Evolutionary conservation across 75 land plant species (phyloP).

Genomic region (Pinus albicaulis): DNA sequence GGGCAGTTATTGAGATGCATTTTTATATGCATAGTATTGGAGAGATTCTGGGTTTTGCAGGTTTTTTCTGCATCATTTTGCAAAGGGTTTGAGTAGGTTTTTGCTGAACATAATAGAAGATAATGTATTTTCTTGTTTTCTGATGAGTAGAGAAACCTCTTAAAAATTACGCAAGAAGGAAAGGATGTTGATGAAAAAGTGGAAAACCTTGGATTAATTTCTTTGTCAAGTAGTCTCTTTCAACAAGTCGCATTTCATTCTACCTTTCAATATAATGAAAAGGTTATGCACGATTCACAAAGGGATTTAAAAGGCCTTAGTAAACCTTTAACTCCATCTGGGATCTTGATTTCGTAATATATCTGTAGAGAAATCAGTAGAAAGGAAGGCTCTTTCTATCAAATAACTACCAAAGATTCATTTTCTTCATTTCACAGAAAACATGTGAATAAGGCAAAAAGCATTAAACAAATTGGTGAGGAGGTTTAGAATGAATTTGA

Average conservation of each 20-base stretch:
- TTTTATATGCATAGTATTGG: too few species aligned
- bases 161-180: constrained; percentile 10
- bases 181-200: neutral
- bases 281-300: constrained; percentile 18
- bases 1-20: too few species aligned
- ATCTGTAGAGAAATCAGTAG: neutral
- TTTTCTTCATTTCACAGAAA: neutral
- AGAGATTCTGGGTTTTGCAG: too few species aligned
- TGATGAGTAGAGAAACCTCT: constrained; percentile 13
- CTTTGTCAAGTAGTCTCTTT: constrained; percentile 17
- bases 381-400: neutral
- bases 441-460: neutral
- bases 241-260: constrained; percentile 17
- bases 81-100: constrained; percentile 14
- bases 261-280: constrained; percentile 25
- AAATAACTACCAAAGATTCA: neutral
- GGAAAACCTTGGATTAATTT: constrained; percentile 17
- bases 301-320: constrained; percentile 24
- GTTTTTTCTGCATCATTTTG: too few species aligned
- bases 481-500: neutral
- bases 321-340: constrained; percentile 11
- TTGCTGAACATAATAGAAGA: constrained; percentile 28
- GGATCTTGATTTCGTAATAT: neutral
- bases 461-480: neutral
- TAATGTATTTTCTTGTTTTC: constrained; percentile 12